Percentiles rank a stretch among this genome's conserved stretches.
Conservation (phyloP, 2,329 filamentous ascomycete genomes). For the Rhexocercosporidium sp. region DNA sequence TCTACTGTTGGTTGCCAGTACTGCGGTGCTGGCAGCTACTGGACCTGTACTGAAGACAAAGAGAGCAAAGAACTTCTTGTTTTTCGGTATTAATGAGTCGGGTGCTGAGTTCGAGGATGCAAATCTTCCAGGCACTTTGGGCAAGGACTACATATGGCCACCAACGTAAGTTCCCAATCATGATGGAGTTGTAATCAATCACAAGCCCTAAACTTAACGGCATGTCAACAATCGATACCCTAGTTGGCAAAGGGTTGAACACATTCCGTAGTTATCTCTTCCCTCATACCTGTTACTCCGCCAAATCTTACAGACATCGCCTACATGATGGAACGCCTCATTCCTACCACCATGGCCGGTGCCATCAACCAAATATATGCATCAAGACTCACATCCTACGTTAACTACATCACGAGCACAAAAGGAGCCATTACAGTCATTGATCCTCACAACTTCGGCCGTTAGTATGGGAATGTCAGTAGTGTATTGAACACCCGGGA, state of each 20-base stretch:
- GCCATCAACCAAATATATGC: conserved; percentile 49
- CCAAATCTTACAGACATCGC: conserved; percentile 52
- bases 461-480: conserved; percentile 51
- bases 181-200: neutral
- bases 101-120: conserved; percentile 67
- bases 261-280: conserved; percentile 39
- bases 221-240: conserved; percentile 30
- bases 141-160: conserved; percentile 66
- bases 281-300: conserved; percentile 6
- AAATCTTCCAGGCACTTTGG: conserved; percentile 59
- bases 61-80: conserved; percentile 27
- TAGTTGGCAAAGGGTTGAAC: conserved; percentile 34
- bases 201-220: neutral
- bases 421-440: conserved; percentile 54
- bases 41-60: conserved; percentile 36
- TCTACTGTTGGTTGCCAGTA: conserved; percentile 29
- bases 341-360: conserved; percentile 54
- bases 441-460: conserved; percentile 56
- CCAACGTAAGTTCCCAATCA: conserved; percentile 43
- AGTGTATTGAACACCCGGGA: too few species aligned
- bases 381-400: conserved; percentile 47
- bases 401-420: conserved; percentile 51
- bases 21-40: conserved; percentile 31
- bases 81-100: conserved; percentile 47
- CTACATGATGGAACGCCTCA: conserved; percentile 61